Conservation (phyloP, 1,139 yeast genomes). For the Debaryomycetaceae sp. region DNA sequence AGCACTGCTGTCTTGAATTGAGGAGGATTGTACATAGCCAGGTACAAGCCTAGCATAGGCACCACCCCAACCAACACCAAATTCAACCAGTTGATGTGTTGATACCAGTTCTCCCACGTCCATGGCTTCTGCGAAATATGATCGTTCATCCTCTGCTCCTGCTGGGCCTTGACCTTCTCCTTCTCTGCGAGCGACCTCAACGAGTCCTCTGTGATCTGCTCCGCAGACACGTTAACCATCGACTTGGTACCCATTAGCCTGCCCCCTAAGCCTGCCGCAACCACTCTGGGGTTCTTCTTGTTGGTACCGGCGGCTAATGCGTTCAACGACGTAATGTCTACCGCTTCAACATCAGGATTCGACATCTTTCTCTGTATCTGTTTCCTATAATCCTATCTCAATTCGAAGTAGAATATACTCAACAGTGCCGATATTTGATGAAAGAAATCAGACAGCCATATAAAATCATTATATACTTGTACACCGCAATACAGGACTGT, state of each 20-base stretch:
- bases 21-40: constrained; percentile 51
- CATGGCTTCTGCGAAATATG: constrained; percentile 94
- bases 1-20: constrained; percentile 57
- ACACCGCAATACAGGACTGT: no score
- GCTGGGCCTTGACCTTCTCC: constrained; percentile 51
- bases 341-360: constrained; percentile 38
- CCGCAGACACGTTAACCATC: constrained; percentile 64
- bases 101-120: constrained; percentile 78
- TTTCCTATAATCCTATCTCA: background rate
- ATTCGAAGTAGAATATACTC: background rate
- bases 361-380: background rate
- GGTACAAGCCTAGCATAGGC: constrained; percentile 62
- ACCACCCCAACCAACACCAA: constrained; percentile 68
- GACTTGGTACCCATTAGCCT: constrained; percentile 76
- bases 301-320: constrained; percentile 88
- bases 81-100: constrained; percentile 93
- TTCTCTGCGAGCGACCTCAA: constrained; percentile 48
- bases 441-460: no score
- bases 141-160: constrained; percentile 37
- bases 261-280: constrained; percentile 76
- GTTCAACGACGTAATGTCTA: constrained; percentile 71
- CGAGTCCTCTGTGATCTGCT: constrained; percentile 53
- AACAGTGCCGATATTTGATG: background rate
- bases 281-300: constrained; percentile 65
- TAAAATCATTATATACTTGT: background rate